Base-by-base conservation (phyloP, 1,284 basidiomycete genomes). In the Boletus chippewaensis region DNA sequence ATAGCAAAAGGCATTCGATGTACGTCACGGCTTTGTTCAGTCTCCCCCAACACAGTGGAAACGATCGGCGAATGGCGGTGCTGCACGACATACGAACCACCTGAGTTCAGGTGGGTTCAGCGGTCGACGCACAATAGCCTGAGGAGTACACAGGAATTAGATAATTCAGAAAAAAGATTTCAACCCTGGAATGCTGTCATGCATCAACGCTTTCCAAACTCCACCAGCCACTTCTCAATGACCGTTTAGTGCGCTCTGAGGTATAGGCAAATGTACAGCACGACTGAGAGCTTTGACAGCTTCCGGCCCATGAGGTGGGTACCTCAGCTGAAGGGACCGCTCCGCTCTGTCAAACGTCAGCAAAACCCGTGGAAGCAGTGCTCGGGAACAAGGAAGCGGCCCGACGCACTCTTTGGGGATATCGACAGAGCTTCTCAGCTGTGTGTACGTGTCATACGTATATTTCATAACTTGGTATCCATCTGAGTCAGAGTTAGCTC, bases 391-490 rank as follows among this genome's bases (percentile, higher is more conserved):
- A 40, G 35, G n/a, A 48, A 45, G 20, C 8, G 4, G 13, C 12
- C 5, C 18, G 31, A 64, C 70, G 31, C 50, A 76, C 67, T 54
- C 57, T 52, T 57, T 61, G 8, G 78, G 76, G 44, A 68, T 70
- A 52, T 78, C 72, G 13, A 79, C 56, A 13, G 72, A 71, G 11
- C 71, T 59, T 40, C 76, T 67, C 35, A 70, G 54, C 45, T 79
- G 73, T 16, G 74, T 77, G 64, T 79, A 78, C 10, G 67, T 61
- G 49, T 76, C 73, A 51, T 75, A 79, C 0, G 69, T 63, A 54
- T 67, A 72, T 57, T 77, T 76, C 49, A 75, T 67, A 5, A 62
- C 61, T 47, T 75, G 69, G 42, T 66, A 62, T 24, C 77, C 78
- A 38, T 71, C 75, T 77, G 26, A 12, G 22, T 29, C 29, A 39